Evolutionary conservation across 164 flowering plant genomes (phyloP).

Genomic region (Warburgia ugandensis): DNA sequence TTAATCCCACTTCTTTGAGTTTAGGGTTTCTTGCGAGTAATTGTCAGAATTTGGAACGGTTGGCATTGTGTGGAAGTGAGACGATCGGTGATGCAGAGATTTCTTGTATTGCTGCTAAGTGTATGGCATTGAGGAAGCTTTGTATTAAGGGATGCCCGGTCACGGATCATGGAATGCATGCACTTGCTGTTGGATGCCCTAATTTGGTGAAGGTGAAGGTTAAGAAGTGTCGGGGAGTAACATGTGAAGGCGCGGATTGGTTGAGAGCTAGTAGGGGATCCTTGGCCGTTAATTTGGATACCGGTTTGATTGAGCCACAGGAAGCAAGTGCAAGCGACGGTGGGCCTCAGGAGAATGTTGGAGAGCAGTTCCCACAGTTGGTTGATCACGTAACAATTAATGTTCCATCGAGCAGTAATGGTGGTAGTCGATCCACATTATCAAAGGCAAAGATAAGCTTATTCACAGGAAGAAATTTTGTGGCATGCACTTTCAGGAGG

Average conservation of each 20-base stretch:
- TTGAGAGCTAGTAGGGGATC: conserved; percentile 46
- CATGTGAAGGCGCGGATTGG: conserved; percentile 52
- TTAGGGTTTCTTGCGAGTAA: conserved; percentile 52
- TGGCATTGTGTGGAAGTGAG: conserved; percentile 84
- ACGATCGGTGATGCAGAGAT: conserved; percentile 77
- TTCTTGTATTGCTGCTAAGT: conserved; percentile 67
- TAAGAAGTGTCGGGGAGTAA: conserved; percentile 81
- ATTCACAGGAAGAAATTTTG: conserved; percentile 45
- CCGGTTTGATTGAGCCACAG: conserved; percentile 30
- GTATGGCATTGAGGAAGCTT: conserved; percentile 65
- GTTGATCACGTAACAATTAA: conserved; percentile 7
- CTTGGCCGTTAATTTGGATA: conserved; percentile 57
- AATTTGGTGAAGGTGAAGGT: conserved; percentile 93
- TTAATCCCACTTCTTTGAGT: conserved; percentile 59
- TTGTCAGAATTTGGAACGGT: conserved; percentile 62
- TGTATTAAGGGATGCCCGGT: conserved; percentile 90
- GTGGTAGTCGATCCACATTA: conserved; percentile 33
- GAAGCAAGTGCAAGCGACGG: conserved; percentile 53
- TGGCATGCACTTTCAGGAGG: conserved; percentile 56
- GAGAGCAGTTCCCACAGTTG: conserved; percentile 24
- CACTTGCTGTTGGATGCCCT: conserved; percentile 80
- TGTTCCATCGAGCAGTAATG: conserved; percentile 34
- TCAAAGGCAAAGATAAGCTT: conserved; percentile 49
- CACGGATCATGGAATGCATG: conserved; percentile 65
- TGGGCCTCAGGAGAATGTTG: conserved; percentile 33